Conservation (phyloP, 495 filamentous ascomycete genomes). For the Zalerion maritima region DNA sequence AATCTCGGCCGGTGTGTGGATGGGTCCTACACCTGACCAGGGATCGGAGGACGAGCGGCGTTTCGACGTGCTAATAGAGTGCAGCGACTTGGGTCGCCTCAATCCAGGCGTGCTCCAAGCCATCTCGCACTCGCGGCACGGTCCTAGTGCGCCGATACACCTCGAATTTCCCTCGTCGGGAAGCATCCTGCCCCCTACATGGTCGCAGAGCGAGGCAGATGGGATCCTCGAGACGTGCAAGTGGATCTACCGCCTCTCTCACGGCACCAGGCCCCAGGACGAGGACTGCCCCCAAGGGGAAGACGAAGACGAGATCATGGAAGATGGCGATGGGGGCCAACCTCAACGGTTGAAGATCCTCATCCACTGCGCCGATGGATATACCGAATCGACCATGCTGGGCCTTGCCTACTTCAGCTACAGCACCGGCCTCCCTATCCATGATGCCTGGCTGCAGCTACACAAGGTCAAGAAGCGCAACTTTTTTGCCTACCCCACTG, state of each 20-base stretch:
- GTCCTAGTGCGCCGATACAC: slow-evolving; percentile 25
- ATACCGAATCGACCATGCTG: slow-evolving; percentile 83
- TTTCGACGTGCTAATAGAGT: slow-evolving; percentile 72
- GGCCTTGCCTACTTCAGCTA: slow-evolving; percentile 86
- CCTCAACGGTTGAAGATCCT: slow-evolving; percentile 50
- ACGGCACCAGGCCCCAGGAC: slow-evolving; percentile 33
- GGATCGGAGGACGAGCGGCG: slow-evolving; percentile 21
- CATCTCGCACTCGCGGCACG: slow-evolving; percentile 20
- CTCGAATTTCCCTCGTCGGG: slow-evolving; percentile 89
- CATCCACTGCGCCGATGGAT: slow-evolving; percentile 89
- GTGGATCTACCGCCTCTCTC: slow-evolving; percentile 74
- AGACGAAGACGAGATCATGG: slow-evolving; percentile 25
- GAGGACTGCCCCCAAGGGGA: slow-evolving; percentile 30
- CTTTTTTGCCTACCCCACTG: slow-evolving; percentile 89
- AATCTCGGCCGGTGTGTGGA: slow-evolving; percentile 76
- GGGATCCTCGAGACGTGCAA: slow-evolving; percentile 71
- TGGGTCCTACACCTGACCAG: slow-evolving; percentile 75
- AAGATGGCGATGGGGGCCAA: slow-evolving; percentile 23
- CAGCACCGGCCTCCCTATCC: slow-evolving; percentile 61
- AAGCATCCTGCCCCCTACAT: slow-evolving; percentile 69
- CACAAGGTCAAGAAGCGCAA: slow-evolving; percentile 74
- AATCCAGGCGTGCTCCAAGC: slow-evolving; percentile 39
- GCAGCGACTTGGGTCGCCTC: slow-evolving; percentile 62
- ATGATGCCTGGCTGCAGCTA: slow-evolving; percentile 73
- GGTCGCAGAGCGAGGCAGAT: slow-evolving; percentile 64